Base-by-base conservation (phyloP, 2,329 filamentous ascomycete genomes). In the Acrocalymma vagum region DNA sequence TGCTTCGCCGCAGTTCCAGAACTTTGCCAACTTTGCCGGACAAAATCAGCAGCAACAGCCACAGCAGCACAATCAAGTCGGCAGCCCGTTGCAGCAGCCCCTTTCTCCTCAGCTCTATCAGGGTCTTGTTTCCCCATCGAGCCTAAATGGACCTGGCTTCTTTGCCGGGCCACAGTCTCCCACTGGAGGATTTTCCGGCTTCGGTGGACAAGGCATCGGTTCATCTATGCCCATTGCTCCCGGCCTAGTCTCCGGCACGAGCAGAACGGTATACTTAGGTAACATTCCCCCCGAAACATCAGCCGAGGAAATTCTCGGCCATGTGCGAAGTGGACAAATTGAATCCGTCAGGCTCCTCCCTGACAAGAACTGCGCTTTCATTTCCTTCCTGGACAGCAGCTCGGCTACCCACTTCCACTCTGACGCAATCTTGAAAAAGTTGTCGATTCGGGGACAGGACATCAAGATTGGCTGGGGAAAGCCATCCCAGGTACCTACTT, bases 381-480 rank as follows among this genome's bases (percentile, higher is more conserved):
- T 99, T 69, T 99, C 94, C 6, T 99, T 99, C 78, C 80, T 99
- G 54, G 94, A 99, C 66, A 91, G 92, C 62, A 96, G 92, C 76
- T 96, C 94, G 20, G 94, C 94, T 41, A 97, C 93, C 15, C 94
- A 99, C 71, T 99, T 99, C 77, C 94, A 99, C 78, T 99, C 94
- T 14, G 94, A 99, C 79, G 94, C 94, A 58, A 99, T 99, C 74
- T 83, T 99, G 82, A 99, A 99, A 81, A 99, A 97, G 81, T 84
- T 99, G 68, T 92, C 92, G 62, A 95, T 99, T 77, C 92, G 95
- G 74, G 93, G 93, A 17, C 94, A 97, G 77, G 94, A 99, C 70
- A 96, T 99, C 78, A 99, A 99, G 80, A 92, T 99, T 62, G 94
- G 94, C 50, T 99, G 94, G 94, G 94, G 94, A 51, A 99, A 99